phyloP scores from a whole-genome alignment of 768 basidiomycete species.

The Lanmaoa pseudosensibilis region DNA sequence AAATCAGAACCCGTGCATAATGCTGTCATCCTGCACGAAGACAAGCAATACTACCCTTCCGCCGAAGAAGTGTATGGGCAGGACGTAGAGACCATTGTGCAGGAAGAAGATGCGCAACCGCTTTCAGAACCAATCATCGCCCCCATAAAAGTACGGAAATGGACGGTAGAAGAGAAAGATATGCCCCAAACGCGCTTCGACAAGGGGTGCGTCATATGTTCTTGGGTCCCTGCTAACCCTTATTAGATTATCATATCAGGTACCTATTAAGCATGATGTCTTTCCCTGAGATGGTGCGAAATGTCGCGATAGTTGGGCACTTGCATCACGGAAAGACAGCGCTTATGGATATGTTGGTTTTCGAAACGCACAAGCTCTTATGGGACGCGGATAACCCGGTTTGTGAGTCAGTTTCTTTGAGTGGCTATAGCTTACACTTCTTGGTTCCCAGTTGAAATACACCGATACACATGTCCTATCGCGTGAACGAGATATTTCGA shows the following conservation, averaged over 20 bases:
- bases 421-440: conserved; percentile 23
- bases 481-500: conserved; percentile 85
- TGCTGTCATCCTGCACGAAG: conserved; percentile 89
- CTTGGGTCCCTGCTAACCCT: conserved; percentile 1
- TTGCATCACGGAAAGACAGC: conserved; percentile 98
- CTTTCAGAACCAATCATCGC: conserved; percentile 93
- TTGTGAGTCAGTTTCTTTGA: conserved; percentile 31
- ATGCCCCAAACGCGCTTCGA: conserved; percentile 98
- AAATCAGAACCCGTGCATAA: conserved; percentile 70
- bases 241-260: conserved; percentile 41
- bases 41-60: conserved; percentile 97
- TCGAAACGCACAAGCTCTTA: conserved; percentile 92
- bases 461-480: conserved; percentile 94
- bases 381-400: conserved; percentile 94
- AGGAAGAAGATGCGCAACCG: conserved; percentile 97
- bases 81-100: conserved; percentile 94
- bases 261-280: conserved; percentile 90
- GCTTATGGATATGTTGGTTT: conserved; percentile 94
- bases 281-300: conserved; percentile 93
- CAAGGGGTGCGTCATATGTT: conserved; percentile 67
- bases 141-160: conserved; percentile 92
- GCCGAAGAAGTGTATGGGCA: conserved; percentile 90
- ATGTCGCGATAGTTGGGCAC: conserved; percentile 95
- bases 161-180: conserved; percentile 92
- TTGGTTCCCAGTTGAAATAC: conserved; percentile 70